Base-by-base conservation (phyloP, 2,329 filamentous ascomycete genomes). In the Fusarium hostae region DNA sequence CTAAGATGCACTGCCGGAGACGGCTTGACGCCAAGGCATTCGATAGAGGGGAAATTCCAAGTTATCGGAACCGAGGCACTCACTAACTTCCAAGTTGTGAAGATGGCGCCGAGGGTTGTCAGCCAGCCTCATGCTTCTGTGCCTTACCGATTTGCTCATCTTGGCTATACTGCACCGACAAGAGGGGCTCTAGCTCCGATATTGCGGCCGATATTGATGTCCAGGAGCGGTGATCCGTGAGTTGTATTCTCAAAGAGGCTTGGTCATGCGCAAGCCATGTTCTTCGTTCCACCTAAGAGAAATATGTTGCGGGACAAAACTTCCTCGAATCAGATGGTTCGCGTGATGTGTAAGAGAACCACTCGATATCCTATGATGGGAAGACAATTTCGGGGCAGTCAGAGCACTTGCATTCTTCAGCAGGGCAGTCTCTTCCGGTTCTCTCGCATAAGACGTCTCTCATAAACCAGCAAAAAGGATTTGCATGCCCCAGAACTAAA, bases 111-210 rank as follows among this genome's bases (percentile, higher is more conserved):
- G 32, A 56, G 58, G 48, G 48, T 37, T 50, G 58, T 72, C 69
- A 72, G 69, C 69, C 69, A 72, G 69, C 69, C 66, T 63, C 65
- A 69, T 37, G 47, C 45, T 51, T 57, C 32, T 50, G 61, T 64
- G 50, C 63, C 44, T 68, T 68, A 63, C 54, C 40, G 22, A 48
- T 57, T 57, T 57, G 40, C 64, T 68, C 15, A 57, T 51, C 48
- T 51, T 37, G 44, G 41, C 37, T n/a, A 22, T 16, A 54, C 37
- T 34, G 30, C 44, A 47, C 34, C 55, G 45, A 41, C 30, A 32
- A 47, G 58, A 28, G n/a, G 13, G n/a, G 43, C 37, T 43, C 58
- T 35, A 59, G 47, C 44, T 24, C n/a, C 52, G 15, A 63, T 57
- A 52, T 52, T 51, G 64, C 50, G 51, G 64, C 64, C 57, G 64